phyloP scores from a whole-genome alignment of 768 basidiomycete genomes.

The Pulveroboletus sp. region DNA sequence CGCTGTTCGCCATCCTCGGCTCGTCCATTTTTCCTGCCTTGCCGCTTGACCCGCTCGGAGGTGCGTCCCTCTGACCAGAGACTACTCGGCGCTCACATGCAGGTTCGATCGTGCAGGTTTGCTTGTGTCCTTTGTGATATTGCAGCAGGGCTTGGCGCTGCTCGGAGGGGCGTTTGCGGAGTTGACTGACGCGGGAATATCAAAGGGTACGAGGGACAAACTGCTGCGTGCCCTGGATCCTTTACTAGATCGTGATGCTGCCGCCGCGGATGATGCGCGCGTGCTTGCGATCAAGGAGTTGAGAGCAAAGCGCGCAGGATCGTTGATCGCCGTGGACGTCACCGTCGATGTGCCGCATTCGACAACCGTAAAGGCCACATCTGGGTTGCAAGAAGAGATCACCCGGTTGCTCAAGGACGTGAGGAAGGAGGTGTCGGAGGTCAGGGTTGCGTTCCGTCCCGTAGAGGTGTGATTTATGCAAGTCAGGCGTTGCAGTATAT shows the following conservation, averaged over 20 bases:
- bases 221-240: constrained; percentile 58
- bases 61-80: constrained; percentile 37
- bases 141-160: constrained; percentile 69
- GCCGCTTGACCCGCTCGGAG: constrained; percentile 92
- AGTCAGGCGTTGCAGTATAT: not conserved
- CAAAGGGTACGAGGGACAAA: constrained; percentile 46
- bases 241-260: constrained; percentile 36
- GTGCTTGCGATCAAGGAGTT: constrained; percentile 50
- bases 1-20: constrained; percentile 88
- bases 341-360: constrained; percentile 61
- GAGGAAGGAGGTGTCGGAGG: constrained; percentile 68
- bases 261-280: constrained; percentile 4
- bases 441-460: constrained; percentile 60
- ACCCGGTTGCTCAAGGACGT: constrained; percentile 48
- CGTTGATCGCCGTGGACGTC: constrained; percentile 80
- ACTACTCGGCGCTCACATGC: constrained; percentile 3
- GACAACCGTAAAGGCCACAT: constrained; percentile 56
- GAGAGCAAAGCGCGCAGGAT: constrained; percentile 75
- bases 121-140: constrained; percentile 84
- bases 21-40: constrained; percentile 81
- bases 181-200: constrained; percentile 79
- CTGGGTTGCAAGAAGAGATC: constrained; percentile 61
- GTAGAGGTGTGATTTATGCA: constrained; percentile 23
- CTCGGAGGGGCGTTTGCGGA: constrained; percentile 71
- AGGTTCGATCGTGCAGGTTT: constrained; percentile 51